phyloP scores from a whole-genome alignment of 768 basidiomycete species.

The Trametes meyenii region DNA sequence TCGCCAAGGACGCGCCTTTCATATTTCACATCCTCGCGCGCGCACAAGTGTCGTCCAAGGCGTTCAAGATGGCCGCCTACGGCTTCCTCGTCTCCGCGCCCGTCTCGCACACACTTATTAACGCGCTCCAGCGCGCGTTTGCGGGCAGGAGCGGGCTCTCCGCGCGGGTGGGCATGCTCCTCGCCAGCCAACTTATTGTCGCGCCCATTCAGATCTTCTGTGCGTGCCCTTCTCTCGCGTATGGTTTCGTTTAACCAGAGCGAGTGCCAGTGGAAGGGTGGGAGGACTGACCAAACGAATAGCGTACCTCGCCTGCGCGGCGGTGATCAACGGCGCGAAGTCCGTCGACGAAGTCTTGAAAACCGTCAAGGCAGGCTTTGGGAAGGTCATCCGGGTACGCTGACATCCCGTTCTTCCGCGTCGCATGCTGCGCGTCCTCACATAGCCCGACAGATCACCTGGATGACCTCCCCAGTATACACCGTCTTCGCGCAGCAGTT shows the following conservation, averaged over 20 bases:
- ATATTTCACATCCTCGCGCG: conserved; percentile 55
- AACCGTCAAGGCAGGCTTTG: conserved; percentile 74
- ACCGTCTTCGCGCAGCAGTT: conserved; percentile 79
- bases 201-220: conserved; percentile 75
- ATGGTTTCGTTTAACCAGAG: too few species aligned
- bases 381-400: conserved; percentile 69
- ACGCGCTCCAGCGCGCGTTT: conserved; percentile 73
- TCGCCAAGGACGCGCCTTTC: conserved; percentile 56
- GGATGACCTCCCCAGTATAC: conserved; percentile 77
- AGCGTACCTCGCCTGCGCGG: conserved; percentile 81
- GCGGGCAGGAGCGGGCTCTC: conserved; percentile 67
- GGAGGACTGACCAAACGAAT: not conserved
- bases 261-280: not conserved
- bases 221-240: conserved; percentile 36
- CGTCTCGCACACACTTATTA: conserved; percentile 73
- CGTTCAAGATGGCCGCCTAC: conserved; percentile 83
- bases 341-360: conserved; percentile 63
- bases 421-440: not conserved
- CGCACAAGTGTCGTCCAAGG: conserved; percentile 65
- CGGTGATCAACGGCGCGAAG: conserved; percentile 80
- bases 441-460: conserved; percentile 58
- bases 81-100: conserved; percentile 87
- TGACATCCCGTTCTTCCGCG: not conserved
- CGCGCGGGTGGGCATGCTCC: conserved; percentile 69
- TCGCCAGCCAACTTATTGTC: conserved; percentile 75